Conservation (phyloP, 805 yeast species). For the Cyberlindnera maclurae region DNA sequence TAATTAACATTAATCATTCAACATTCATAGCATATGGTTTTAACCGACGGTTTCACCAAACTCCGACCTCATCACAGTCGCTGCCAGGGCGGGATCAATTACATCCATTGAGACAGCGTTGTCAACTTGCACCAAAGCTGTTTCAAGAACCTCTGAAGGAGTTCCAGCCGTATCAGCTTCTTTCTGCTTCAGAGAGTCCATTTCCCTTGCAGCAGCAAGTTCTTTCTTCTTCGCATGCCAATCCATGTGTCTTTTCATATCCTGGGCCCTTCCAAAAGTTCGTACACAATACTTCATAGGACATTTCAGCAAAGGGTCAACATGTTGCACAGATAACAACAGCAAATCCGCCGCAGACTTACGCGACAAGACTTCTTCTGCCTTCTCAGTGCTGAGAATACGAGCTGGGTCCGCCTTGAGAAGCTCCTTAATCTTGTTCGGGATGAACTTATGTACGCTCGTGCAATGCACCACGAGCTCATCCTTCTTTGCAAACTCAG, state of each 20-base stretch:
- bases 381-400: slow-evolving; percentile 13
- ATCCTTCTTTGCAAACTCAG: slow-evolving; percentile 47
- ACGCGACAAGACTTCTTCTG: slow-evolving; percentile 23
- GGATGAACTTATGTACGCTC: slow-evolving; percentile 29
- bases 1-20: not conserved
- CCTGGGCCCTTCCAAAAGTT: slow-evolving; percentile 42
- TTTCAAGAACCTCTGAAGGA: too few species aligned
- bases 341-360: slow-evolving; percentile 25
- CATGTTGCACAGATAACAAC: slow-evolving; percentile 26
- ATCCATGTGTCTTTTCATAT: slow-evolving; percentile 40
- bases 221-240: slow-evolving; percentile 40
- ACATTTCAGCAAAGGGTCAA: slow-evolving; percentile 34
- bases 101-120: too few species aligned
- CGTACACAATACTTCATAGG: slow-evolving; percentile 45
- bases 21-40: too few species aligned
- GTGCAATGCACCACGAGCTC: slow-evolving; percentile 53
- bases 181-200: not conserved
- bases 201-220: slow-evolving; percentile 6
- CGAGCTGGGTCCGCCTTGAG: not conserved
- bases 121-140: too few species aligned
- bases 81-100: too few species aligned
- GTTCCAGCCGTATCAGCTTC: too few species aligned
- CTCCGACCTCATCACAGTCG: too few species aligned
- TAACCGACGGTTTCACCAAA: too few species aligned
- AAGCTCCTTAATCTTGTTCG: slow-evolving; percentile 7